phyloP scores from a whole-genome alignment of 306 rosid genomes.

The Elaeagnus macrophylla region DNA sequence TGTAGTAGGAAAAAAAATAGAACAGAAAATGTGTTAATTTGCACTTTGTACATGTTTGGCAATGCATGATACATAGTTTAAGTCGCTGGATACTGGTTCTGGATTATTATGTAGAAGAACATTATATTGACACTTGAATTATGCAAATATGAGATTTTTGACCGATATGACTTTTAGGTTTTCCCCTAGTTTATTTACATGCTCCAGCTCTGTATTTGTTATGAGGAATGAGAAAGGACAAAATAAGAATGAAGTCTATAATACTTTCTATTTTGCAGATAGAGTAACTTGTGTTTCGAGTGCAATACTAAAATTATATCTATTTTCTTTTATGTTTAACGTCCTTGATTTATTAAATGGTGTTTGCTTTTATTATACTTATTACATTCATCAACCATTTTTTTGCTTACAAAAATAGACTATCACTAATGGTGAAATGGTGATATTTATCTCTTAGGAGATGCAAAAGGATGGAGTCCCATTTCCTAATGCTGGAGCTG shows the following conservation, averaged over 20 bases:
- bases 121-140: no score
- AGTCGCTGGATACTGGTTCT: neutral
- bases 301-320: no score
- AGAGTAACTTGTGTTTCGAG: no score
- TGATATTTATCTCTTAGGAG: slow-evolving; percentile 40
- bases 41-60: no score
- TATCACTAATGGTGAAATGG: slow-evolving; percentile 11
- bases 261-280: no score
- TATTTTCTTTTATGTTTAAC: no score
- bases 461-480: slow-evolving; percentile 48
- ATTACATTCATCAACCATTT: neutral
- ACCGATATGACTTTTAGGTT: neutral
- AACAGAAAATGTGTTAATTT: no score
- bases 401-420: slow-evolving; percentile 1
- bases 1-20: no score
- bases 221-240: no score
- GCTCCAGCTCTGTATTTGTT: neutral
- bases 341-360: neutral
- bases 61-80: neutral
- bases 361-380: neutral
- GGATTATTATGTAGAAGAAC: neutral
- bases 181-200: neutral
- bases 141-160: neutral
- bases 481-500: slow-evolving; percentile 46
- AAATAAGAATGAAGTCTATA: no score